These are phyloP conservation scores for Calcarisporium arbuscula DNA, from an alignment of 2,329 filamentous ascomycete genomes.

Conservation along the genomic window DNA sequence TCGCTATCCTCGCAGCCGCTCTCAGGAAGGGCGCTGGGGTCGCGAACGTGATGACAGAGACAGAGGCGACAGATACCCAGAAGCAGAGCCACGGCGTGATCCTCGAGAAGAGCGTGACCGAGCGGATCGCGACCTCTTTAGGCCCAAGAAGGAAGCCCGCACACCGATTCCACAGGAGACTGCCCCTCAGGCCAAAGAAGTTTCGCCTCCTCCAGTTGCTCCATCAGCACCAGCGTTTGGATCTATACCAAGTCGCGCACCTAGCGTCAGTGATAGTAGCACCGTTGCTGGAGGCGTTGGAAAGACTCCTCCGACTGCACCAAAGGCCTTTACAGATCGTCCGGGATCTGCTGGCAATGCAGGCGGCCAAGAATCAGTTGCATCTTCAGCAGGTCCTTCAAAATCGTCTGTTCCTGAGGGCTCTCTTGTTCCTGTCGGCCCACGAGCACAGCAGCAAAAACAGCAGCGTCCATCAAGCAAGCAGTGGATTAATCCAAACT, in stretches of 20 bases:
- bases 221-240: constrained; percentile 54
- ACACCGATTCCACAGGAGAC: constrained; percentile 42
- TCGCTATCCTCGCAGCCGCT: constrained; percentile 59
- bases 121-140: constrained; percentile 37
- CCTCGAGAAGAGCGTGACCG: constrained; percentile 42
- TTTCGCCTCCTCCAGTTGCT: constrained; percentile 51
- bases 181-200: constrained; percentile 39
- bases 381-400: constrained; percentile 34
- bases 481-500: constrained; percentile 52
- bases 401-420: constrained; percentile 35
- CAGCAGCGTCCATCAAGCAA: constrained; percentile 47
- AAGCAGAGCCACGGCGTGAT: constrained; percentile 35
- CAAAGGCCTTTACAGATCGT: constrained; percentile 46
- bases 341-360: constrained; percentile 36
- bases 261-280: constrained; percentile 24
- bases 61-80: constrained; percentile 32
- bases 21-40: constrained; percentile 56
- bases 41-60: constrained; percentile 53
- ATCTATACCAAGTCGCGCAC: constrained; percentile 43
- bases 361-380: constrained; percentile 25
- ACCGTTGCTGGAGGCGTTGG: constrained; percentile 24
- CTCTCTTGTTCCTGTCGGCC: constrained; percentile 46
- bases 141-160: constrained; percentile 44
- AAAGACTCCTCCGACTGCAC: constrained; percentile 49
- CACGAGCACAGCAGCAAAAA: constrained; percentile 43